Evolutionary conservation across 768 basidiomycete species (phyloP).

Genomic region (Candolleomyces eurysporus): DNA sequence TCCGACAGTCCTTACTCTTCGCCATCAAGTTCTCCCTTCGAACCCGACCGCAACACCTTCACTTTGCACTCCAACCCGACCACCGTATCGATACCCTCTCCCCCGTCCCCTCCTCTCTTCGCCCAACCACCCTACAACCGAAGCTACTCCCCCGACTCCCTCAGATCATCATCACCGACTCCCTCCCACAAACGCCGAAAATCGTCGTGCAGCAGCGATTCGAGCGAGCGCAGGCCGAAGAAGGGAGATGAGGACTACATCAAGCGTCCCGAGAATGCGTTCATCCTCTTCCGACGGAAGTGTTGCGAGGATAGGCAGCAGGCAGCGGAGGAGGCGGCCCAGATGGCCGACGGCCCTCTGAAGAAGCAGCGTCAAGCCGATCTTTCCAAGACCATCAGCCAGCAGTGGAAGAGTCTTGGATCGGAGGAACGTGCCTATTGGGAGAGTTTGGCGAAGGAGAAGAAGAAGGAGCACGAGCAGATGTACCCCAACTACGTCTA

Average conservation of each 20-base stretch:
- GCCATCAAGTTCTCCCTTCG: conserved; percentile 69
- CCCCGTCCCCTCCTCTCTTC: not conserved
- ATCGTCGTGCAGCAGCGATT: conserved; percentile 45
- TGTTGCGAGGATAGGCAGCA: conserved; percentile 72
- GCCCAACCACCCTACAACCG: conserved; percentile 31
- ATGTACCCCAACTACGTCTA: conserved; percentile 79
- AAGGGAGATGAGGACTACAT: conserved; percentile 83
- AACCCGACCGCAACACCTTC: conserved; percentile 51
- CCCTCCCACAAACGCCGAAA: conserved; percentile 50
- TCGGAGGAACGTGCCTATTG: conserved; percentile 68
- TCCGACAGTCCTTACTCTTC: conserved; percentile 69
- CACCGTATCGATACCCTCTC: conserved; percentile 12
- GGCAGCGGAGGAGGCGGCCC: conserved; percentile 46
- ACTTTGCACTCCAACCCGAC: conserved; percentile 4
- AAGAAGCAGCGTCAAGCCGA: conserved; percentile 75
- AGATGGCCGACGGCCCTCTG: conserved; percentile 34
- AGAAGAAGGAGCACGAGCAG: conserved; percentile 76
- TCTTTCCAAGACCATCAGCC: conserved; percentile 78
- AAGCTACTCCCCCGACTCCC: conserved; percentile 43
- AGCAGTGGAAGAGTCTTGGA: conserved; percentile 72
- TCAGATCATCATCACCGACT: conserved; percentile 32
- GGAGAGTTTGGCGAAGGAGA: conserved; percentile 76
- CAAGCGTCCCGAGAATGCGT: conserved; percentile 82
- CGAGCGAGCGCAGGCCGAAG: conserved; percentile 54
- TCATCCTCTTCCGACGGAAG: conserved; percentile 80